Evolutionary conservation across 129 eudicot species (phyloP), one percentile per base, ranked within the genome.

Genomic region (Saposhnikovia divaricata): DNA sequence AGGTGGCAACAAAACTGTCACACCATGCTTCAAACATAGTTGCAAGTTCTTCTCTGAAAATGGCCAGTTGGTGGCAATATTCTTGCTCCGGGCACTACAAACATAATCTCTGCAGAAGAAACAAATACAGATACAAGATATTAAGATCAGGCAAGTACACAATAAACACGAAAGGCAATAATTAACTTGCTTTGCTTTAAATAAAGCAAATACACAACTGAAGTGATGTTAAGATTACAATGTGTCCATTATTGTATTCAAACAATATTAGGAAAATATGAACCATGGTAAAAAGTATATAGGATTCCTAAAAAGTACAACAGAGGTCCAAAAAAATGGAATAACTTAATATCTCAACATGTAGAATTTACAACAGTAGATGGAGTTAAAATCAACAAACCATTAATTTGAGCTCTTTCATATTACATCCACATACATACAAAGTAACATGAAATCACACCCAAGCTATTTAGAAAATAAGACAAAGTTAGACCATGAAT

Each of bases 1-100:
- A 83, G 98, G 98, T 57, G 98, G 98, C 86, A 94, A 83, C 79
- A 90, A 78, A 53, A 91, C 87, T 81, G 75, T 87, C 80, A 91
- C 92, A 45, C 97, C 92, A 89, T 86, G 90, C 78, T 86, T 90
- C 85, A 84, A 51, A 83, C 97, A 91, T 83, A 94, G 88, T 75
- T 90, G 92, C 89, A 94, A 85, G 74, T 82, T 87, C 85, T 82
- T 81, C 73, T 83, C 77, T 23, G 96, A 91, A 84, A 94, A 94
- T 74, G 98, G 98, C 97, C 98, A 94, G 76, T 90, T 87, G 40
- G 76, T 53, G 18, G 84, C 74, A 61, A 94, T 81, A 85, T 91
- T 96, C 80, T 90, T 91, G 80, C 83, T 88, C 85, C 98, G 87
- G 50, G 86, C 73, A 78, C 87, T 80, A 63, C 81, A 90, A 51